phyloP scores from a whole-genome alignment of 345 rosid genomes.

The Camelina sativa region DNA sequence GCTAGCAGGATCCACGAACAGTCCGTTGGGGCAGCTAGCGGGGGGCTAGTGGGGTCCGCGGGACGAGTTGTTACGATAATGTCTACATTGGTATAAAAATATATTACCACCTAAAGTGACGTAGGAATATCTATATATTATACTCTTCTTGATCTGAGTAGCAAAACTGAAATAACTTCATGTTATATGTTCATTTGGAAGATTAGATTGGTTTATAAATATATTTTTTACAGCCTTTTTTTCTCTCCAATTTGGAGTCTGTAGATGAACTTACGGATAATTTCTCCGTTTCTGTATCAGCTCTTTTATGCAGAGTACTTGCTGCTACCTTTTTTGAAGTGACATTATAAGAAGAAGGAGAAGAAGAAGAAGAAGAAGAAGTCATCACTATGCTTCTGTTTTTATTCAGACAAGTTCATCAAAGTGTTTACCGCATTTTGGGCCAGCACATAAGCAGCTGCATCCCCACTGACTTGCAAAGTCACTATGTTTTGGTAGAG shows the following conservation, averaged over 20 bases:
- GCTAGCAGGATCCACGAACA: too few species aligned
- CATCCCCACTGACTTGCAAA: too few species aligned
- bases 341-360: slow-evolving; percentile 24
- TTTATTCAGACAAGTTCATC: slow-evolving; percentile 15
- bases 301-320: slow-evolving; percentile 92
- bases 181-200: slow-evolving; percentile 98
- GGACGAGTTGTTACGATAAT: too few species aligned
- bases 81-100: too few species aligned
- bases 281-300: slow-evolving; percentile 49
- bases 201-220: slow-evolving; percentile 49
- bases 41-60: too few species aligned
- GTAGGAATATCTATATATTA: too few species aligned
- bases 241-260: background rate
- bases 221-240: background rate
- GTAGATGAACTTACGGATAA: background rate
- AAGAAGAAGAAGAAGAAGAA: too few species aligned
- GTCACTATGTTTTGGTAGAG: slow-evolving; percentile 2
- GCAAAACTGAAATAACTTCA: slow-evolving; percentile 81
- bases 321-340: slow-evolving; percentile 84
- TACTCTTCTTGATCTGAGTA: slow-evolving; percentile 73
- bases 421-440: too few species aligned
- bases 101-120: too few species aligned
- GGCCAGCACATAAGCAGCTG: too few species aligned
- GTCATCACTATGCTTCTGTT: slow-evolving; percentile 16
- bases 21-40: too few species aligned